A percentile compares a stretch with the other conserved stretches of the same genome.
Evolutionary conservation across 2,329 filamentous ascomycete species (phyloP).

Genomic region (Ophiostoma himal-ulmi): DNA sequence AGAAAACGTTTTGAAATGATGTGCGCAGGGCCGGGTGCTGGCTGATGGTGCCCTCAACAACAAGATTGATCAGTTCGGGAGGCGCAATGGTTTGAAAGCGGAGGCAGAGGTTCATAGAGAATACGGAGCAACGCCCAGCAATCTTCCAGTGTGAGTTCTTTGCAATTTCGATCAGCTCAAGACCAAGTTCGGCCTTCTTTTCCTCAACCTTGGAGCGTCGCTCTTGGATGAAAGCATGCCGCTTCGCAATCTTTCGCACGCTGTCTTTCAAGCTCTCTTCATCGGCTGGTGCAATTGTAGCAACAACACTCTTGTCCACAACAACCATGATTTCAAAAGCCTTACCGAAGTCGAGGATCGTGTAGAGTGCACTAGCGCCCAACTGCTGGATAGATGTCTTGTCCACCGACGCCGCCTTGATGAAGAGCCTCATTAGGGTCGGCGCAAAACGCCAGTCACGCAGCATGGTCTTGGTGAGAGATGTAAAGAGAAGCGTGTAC

Average conservation of each 20-base stretch:
- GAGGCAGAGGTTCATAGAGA: constrained; percentile 83
- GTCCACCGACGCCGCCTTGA: constrained; percentile 82
- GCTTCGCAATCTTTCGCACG: constrained; percentile 53
- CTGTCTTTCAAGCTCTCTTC: constrained; percentile 43
- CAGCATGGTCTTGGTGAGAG: constrained; percentile 76
- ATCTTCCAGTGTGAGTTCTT: constrained; percentile 93
- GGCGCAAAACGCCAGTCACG: constrained; percentile 95
- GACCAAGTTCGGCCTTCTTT: constrained; percentile 72
- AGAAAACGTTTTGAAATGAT: constrained; percentile 75
- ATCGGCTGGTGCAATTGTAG: constrained; percentile 59
- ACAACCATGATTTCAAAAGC: constrained; percentile 81
- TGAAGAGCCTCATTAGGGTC: constrained; percentile 81
- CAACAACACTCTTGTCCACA: constrained; percentile 63
- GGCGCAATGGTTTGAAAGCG: constrained; percentile 87
- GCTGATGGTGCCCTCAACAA: constrained; percentile 78
- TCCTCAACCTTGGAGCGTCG: constrained; percentile 72
- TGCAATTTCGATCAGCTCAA: constrained; percentile 73
- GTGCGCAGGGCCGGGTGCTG: constrained; percentile 79
- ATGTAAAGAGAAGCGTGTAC: constrained; percentile 85
- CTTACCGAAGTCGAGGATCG: constrained; percentile 87
- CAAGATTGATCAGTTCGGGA: constrained; percentile 72
- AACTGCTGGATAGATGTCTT: constrained; percentile 92
- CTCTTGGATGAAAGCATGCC: constrained; percentile 67
- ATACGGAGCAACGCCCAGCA: constrained; percentile 79
- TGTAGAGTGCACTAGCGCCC: constrained; percentile 72